Evolutionary conservation across 1,284 basidiomycete species (phyloP).

Genomic region (Ceratobasidium sp.): DNA sequence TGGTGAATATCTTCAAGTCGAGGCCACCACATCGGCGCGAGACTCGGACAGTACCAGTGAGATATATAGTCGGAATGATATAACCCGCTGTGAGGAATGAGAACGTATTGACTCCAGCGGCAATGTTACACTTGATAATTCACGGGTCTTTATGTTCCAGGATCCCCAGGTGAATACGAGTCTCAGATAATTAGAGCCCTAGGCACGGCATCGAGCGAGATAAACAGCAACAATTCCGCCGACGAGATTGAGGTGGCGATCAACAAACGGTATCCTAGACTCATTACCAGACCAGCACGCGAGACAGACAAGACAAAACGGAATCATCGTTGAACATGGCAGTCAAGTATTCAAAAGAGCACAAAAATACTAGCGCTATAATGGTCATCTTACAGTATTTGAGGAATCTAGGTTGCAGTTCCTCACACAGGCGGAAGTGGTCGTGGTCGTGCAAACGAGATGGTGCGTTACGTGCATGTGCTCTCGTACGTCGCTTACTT

Average conservation of each 20-base stretch:
- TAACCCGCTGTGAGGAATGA: conserved; percentile 67
- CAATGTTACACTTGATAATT: conserved; percentile 57
- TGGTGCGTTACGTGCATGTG: too few relatives aligned
- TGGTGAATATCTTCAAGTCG: conserved; percentile 95
- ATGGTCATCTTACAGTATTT: too few relatives aligned
- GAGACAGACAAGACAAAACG: too few relatives aligned
- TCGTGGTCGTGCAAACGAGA: too few relatives aligned
- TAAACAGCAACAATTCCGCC: conserved; percentile 91
- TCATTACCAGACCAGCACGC: too few relatives aligned
- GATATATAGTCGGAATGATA: conserved; percentile 95
- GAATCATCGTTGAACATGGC: too few relatives aligned
- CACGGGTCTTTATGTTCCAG: conserved; percentile 93
- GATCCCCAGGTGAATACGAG: conserved; percentile 94
- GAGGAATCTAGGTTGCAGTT: too few relatives aligned
- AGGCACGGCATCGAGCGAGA: conserved; percentile 82
- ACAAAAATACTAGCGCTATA: too few relatives aligned
- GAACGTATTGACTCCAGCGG: neutral
- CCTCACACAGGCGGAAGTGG: too few relatives aligned
- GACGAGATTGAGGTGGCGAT: conserved; percentile 81
- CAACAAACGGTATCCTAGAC: conserved; percentile 82
- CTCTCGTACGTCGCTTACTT: too few relatives aligned
- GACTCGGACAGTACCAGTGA: conserved; percentile 87
- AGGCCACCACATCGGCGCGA: conserved; percentile 91
- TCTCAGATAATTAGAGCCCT: conserved; percentile 95
- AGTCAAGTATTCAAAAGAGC: too few relatives aligned